Evolutionary conservation across 2,329 filamentous ascomycete genomes (phyloP).

Genomic region (Didymella sp.): DNA sequence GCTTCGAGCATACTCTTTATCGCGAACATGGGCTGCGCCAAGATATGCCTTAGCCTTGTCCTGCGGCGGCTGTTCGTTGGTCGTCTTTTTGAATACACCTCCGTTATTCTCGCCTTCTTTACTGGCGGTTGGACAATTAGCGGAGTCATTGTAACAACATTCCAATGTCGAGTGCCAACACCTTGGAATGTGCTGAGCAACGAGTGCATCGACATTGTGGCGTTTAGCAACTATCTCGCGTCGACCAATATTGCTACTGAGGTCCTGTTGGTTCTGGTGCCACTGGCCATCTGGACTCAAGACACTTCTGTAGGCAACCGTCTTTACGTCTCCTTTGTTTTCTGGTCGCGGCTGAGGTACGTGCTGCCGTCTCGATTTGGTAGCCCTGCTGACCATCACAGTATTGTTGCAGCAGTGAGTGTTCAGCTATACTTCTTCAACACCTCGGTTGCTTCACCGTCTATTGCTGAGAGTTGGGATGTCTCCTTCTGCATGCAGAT

Average conservation of each 20-base stretch:
- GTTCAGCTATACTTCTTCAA: slow-evolving; percentile 37
- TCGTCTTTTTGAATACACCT: slow-evolving; percentile 23
- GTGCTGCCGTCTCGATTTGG: not conserved
- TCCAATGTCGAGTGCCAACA: slow-evolving; percentile 33
- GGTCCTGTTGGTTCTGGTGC: slow-evolving; percentile 35
- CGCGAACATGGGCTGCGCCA: slow-evolving; percentile 40
- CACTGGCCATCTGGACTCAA: slow-evolving; percentile 39
- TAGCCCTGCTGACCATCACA: slow-evolving; percentile 10
- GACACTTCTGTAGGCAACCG: slow-evolving; percentile 32
- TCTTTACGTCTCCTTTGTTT: slow-evolving; percentile 33
- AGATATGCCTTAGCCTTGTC: slow-evolving; percentile 35
- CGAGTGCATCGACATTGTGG: slow-evolving; percentile 30
- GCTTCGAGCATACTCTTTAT: slow-evolving; percentile 37
- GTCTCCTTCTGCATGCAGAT: slow-evolving; percentile 34
- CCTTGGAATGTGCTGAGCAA: slow-evolving; percentile 28
- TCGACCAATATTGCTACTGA: slow-evolving; percentile 39
- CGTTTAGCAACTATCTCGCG: slow-evolving; percentile 40
- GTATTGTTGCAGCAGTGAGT: slow-evolving; percentile 33
- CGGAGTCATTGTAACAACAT: slow-evolving; percentile 34
- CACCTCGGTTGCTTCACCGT: slow-evolving; percentile 13
- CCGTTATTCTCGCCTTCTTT: slow-evolving; percentile 28
- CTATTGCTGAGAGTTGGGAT: slow-evolving; percentile 31
- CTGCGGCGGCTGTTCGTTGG: slow-evolving; percentile 34
- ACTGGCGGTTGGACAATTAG: slow-evolving; percentile 36
- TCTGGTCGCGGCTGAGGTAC: slow-evolving; percentile 35